Evolutionary conservation across 208 protist species (phyloP).

Genomic region (Porcisia hertigi): DNA sequence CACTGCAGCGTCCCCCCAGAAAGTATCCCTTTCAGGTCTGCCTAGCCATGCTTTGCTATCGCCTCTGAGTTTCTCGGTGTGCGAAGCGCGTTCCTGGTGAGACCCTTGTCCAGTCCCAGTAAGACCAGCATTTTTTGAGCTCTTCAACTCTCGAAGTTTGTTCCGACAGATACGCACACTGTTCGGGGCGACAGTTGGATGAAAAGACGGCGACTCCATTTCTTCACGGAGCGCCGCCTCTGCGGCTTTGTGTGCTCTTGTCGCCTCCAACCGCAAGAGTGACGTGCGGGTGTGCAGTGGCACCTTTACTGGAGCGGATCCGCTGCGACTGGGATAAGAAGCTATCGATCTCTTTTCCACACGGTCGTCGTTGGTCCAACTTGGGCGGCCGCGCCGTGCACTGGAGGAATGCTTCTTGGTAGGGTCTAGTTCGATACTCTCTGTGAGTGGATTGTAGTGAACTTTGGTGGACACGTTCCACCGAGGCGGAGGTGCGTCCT

Average conservation of each 20-base stretch:
- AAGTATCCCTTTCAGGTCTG: not conserved
- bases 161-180: constrained; percentile 20
- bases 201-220: constrained; percentile 21
- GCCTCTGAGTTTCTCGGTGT: not conserved
- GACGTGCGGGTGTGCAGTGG: constrained; percentile 26
- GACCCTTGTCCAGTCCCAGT: not conserved
- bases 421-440: not conserved
- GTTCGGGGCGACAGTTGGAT: constrained; percentile 11
- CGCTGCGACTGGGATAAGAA: not conserved
- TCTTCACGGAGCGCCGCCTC: constrained; percentile 12
- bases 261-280: constrained; percentile 19
- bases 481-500: not conserved
- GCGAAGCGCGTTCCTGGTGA: not conserved
- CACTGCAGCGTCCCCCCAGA: not conserved
- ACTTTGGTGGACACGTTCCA: constrained; percentile 12
- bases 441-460: not conserved
- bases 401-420: not conserved
- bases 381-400: not conserved
- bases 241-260: constrained; percentile 8
- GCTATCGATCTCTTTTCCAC: not conserved
- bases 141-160: constrained; percentile 22
- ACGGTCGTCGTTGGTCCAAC: not conserved
- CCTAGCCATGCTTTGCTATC: not conserved
- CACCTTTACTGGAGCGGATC: not conserved
- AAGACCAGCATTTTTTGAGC: too few species aligned